Conservation (phyloP, 2,329 filamentous ascomycete species). For the Emmonsiellopsis sp. region DNA sequence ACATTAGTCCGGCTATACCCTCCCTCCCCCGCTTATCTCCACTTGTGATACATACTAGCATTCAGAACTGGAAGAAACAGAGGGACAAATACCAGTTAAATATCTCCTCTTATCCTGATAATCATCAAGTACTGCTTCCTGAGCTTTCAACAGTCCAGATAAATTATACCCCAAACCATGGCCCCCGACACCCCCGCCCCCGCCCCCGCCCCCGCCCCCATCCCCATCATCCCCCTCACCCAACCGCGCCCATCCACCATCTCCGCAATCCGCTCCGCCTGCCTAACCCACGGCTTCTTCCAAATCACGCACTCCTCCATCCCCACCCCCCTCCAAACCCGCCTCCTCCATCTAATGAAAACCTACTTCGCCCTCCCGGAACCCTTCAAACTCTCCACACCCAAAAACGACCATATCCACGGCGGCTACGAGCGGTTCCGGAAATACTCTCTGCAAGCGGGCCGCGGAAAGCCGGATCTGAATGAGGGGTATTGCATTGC, state of each 20-base stretch:
- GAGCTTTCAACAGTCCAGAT: neutral
- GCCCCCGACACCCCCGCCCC: neutral
- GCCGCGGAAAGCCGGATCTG: neutral
- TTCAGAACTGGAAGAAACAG: neutral
- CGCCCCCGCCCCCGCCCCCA: neutral
- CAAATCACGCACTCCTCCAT: neutral
- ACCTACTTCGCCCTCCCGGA: neutral
- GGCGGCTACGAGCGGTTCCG: constrained; percentile 1
- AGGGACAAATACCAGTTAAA: neutral
- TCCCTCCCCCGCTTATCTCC: too few species aligned
- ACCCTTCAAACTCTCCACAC: neutral
- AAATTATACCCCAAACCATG: neutral
- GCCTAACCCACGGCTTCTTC: neutral
- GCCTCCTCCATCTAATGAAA: constrained; percentile 1
- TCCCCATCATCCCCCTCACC: neutral
- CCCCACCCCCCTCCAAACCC: neutral
- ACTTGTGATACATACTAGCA: too few species aligned
- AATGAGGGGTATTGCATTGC: constrained; percentile 1
- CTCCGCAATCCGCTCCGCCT: neutral
- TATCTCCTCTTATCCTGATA: neutral
- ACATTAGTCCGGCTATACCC: too few species aligned
- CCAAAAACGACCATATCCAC: neutral
- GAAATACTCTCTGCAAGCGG: neutral
- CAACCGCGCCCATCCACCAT: neutral
- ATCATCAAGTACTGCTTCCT: neutral